These are phyloP conservation scores for Xylariaceae sp. DNA, from an alignment of 2,329 filamentous ascomycete genomes.

Conservation along the genomic window DNA sequence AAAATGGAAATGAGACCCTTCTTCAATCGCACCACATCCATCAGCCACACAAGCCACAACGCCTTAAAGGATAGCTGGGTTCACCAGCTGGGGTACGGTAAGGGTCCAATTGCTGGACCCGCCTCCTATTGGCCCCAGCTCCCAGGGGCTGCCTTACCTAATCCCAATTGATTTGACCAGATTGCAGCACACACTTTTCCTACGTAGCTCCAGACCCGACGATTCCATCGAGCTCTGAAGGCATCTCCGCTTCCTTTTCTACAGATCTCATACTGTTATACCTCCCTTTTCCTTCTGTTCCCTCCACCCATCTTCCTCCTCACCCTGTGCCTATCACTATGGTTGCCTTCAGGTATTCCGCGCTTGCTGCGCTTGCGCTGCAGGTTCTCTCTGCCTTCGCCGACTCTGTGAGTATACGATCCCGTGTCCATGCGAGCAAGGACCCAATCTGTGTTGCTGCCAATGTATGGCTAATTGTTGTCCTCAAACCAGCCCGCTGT, in stretches of 20 bases:
- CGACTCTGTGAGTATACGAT: conserved; percentile 23
- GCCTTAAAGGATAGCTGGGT: no score
- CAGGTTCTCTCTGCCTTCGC: conserved; percentile 29
- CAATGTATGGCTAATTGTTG: conserved; percentile 2
- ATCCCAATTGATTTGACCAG: conserved; percentile 17
- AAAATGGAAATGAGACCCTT: no score
- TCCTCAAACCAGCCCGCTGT: conserved; percentile 16
- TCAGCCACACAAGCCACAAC: no score
- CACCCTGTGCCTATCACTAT: conserved; percentile 16
- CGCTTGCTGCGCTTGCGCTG: conserved; percentile 29
- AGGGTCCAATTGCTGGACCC: no score
- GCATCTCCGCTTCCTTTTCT: conserved; percentile 8
- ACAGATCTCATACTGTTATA: conserved; percentile 3
- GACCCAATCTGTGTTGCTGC: no score
- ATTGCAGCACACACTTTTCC: conserved; percentile 19
- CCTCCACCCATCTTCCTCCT: not conserved
- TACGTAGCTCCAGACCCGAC: conserved; percentile 5
- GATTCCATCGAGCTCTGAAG: conserved; percentile 5
- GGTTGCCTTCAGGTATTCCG: conserved; percentile 30
- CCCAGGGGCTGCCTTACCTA: not conserved
- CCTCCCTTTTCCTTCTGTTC: conserved; percentile 5
- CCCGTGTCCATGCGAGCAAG: not conserved
- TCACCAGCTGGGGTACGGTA: no score
- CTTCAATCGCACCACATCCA: no score
- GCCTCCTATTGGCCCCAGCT: no score